These are phyloP conservation scores for Colletotrichum falcatum DNA, from an alignment of 2,329 filamentous ascomycete genomes.

Conservation along the genomic window DNA sequence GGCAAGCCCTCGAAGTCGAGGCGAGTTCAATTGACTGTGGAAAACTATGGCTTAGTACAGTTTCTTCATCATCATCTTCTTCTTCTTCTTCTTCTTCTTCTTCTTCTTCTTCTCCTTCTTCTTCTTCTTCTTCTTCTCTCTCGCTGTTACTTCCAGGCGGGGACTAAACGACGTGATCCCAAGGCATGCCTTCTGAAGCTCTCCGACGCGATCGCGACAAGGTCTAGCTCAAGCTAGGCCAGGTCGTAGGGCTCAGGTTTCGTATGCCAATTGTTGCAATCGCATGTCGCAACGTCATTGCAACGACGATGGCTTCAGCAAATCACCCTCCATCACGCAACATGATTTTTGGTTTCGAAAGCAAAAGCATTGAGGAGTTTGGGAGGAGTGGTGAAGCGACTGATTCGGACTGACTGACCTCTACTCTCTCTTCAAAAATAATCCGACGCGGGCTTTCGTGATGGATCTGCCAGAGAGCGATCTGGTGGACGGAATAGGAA, in stretches of 20 bases:
- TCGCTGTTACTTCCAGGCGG: not conserved
- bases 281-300: conserved; percentile 10
- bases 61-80: not conserved
- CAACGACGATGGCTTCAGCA: not conserved
- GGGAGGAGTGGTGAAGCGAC: not conserved
- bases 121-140: not conserved
- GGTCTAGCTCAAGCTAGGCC: conserved; percentile 24
- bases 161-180: not conserved
- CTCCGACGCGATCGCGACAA: conserved; percentile 5
- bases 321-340: conserved; percentile 12
- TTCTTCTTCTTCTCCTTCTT: no score
- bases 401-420: conserved; percentile 39
- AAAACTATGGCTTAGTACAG: conserved; percentile 32
- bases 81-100: not conserved
- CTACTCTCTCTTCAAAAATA: conserved; percentile 28
- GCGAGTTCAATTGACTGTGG: conserved; percentile 27
- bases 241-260: conserved; percentile 4
- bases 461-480: conserved; percentile 39
- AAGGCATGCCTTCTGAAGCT: not conserved
- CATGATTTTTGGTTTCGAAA: conserved; percentile 5
- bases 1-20: conserved; percentile 24
- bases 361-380: conserved; percentile 12
- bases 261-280: not conserved
- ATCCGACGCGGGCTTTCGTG: conserved; percentile 37
- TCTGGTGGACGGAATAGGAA: conserved; percentile 43